Evolutionary conservation across 345 rosid genomes (phyloP).

Genomic region (Acer campestre): DNA sequence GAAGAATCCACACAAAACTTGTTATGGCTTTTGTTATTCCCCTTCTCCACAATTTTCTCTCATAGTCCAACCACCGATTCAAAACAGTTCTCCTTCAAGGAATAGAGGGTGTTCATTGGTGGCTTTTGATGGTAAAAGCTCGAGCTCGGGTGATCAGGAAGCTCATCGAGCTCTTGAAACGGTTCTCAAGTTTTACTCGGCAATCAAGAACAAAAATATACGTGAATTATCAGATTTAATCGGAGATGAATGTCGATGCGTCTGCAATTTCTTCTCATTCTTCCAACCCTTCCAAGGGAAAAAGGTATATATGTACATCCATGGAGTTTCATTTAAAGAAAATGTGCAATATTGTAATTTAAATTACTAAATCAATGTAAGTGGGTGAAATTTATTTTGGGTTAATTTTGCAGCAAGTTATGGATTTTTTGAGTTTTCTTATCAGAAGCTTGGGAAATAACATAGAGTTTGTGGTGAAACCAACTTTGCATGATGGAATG

Average conservation of each 20-base stretch:
- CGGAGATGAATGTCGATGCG: conserved; percentile 71
- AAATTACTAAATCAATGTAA: not conserved
- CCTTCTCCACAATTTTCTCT: not conserved
- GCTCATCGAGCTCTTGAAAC: conserved; percentile 51
- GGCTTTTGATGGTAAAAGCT: conserved; percentile 21
- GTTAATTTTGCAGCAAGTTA: conserved; percentile 58
- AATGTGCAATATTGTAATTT: not conserved
- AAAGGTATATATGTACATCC: conserved; percentile 35
- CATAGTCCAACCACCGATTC: conserved; percentile 4
- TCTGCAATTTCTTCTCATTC: conserved; percentile 58
- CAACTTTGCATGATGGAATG: conserved; percentile 69
- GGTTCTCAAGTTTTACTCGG: conserved; percentile 57
- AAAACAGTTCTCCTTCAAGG: conserved; percentile 3
- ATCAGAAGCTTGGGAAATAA: conserved; percentile 53
- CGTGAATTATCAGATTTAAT: conserved; percentile 54
- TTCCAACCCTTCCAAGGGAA: conserved; percentile 64
- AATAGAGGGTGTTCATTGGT: conserved; percentile 12
- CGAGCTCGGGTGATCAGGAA: conserved; percentile 28
- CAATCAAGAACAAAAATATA: conserved; percentile 51
- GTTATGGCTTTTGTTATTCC: not conserved
- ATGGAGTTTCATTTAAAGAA: too few species aligned
- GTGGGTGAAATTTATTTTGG: not conserved
- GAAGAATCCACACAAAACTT: not conserved
- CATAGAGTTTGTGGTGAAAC: conserved; percentile 55
- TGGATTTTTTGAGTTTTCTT: conserved; percentile 60